Evolutionary conservation across 352 stramenopile species (phyloP).

Genomic region (Globisporangium yorkense): DNA sequence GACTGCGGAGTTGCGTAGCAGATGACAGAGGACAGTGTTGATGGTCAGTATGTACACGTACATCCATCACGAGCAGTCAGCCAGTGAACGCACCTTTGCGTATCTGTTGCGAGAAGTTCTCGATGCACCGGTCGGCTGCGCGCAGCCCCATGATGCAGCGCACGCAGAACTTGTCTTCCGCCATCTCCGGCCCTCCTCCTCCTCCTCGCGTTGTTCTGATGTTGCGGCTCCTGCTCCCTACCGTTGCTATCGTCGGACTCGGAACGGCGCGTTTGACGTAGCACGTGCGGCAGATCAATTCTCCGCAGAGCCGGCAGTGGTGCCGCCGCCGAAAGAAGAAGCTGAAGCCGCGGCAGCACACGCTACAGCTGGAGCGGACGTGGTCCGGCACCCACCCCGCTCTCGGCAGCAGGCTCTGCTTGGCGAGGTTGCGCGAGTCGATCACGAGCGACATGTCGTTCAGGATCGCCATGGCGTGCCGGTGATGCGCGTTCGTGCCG

Average conservation of each 20-base stretch:
- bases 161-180: constrained; percentile 51
- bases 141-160: constrained; percentile 44
- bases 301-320: constrained; percentile 46
- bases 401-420: constrained; percentile 22
- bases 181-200: constrained; percentile 11
- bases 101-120: constrained; percentile 26
- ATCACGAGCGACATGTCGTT: constrained; percentile 54
- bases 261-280: constrained; percentile 35
- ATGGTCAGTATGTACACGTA: not conserved
- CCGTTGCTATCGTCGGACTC: not conserved
- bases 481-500: constrained; percentile 29
- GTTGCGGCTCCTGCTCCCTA: not conserved
- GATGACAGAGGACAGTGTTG: not conserved
- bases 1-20: not conserved
- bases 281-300: constrained; percentile 46
- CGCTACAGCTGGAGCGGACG: constrained; percentile 14
- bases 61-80: not conserved
- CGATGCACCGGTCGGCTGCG: constrained; percentile 25
- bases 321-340: constrained; percentile 28
- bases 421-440: constrained; percentile 43
- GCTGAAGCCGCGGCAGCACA: constrained; percentile 20
- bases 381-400: constrained; percentile 35
- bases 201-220: not conserved
- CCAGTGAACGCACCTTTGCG: constrained; percentile 16
- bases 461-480: constrained; percentile 38